A percentile compares a stretch with the other conserved stretches of the same genome.
These are phyloP conservation scores for Boletus sensibilis DNA, from an alignment of 768 basidiomycete genomes.

Conservation along the genomic window DNA sequence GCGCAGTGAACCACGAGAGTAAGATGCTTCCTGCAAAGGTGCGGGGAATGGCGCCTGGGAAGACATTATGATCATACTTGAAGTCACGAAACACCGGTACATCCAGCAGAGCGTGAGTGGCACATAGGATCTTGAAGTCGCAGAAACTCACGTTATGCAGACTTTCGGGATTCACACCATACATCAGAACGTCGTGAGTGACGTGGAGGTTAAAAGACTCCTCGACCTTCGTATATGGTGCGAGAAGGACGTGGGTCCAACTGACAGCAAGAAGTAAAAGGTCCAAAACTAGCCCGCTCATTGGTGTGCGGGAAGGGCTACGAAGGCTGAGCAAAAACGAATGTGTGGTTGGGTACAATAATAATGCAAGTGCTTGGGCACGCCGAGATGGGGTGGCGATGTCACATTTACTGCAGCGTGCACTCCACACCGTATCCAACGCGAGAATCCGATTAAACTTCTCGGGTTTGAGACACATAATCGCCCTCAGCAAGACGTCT, in stretches of 20 bases:
- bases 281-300: slow-evolving; percentile 43
- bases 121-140: not conserved
- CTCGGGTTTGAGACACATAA: not conserved
- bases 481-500: not conserved
- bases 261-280: slow-evolving; percentile 46
- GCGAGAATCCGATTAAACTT: not conserved
- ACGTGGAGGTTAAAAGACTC: slow-evolving; percentile 97
- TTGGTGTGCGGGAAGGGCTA: not conserved
- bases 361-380: not conserved
- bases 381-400: not conserved
- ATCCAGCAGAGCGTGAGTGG: slow-evolving; percentile 8
- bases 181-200: slow-evolving; percentile 79
- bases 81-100: not conserved
- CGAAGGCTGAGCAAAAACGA: not conserved
- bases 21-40: slow-evolving; percentile 79
- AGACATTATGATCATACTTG: slow-evolving; percentile 88
- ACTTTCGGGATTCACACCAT: slow-evolving; percentile 50
- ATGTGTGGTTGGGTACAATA: not conserved
- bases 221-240: slow-evolving; percentile 95
- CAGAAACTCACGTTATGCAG: slow-evolving; percentile 49
- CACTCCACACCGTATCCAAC: not conserved
- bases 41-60: slow-evolving; percentile 87
- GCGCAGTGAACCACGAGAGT: slow-evolving; percentile 57
- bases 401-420: not conserved
- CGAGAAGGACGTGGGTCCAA: slow-evolving; percentile 69